Evolutionary conservation across 1,139 yeast species (phyloP).

Genomic region (Candida sojae): DNA sequence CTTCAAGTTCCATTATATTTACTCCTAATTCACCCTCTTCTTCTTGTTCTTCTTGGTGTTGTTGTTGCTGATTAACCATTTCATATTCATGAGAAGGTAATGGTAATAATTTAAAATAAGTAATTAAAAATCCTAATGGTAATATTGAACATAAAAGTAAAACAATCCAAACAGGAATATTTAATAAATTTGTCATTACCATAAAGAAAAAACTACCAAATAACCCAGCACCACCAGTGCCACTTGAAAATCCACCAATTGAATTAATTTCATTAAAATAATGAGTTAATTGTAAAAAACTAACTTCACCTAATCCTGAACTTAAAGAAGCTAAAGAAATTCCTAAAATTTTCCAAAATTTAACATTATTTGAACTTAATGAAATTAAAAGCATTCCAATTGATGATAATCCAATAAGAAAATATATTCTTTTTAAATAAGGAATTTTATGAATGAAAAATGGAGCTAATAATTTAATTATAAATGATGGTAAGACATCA

Average conservation of each 20-base stretch:
- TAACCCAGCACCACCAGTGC: slow-evolving; percentile 95
- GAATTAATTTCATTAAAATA: slow-evolving; percentile 53
- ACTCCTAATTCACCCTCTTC: slow-evolving; percentile 7
- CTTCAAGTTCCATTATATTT: background rate
- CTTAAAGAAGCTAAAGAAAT: slow-evolving; percentile 80
- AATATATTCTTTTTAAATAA: slow-evolving; percentile 55
- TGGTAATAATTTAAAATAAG: slow-evolving; percentile 33
- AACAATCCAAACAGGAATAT: slow-evolving; percentile 31
- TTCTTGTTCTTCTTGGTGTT: too few relatives aligned
- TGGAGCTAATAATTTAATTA: slow-evolving; percentile 73
- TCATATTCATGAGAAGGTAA: slow-evolving; percentile 12
- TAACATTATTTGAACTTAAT: slow-evolving; percentile 25
- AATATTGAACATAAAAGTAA: slow-evolving; percentile 34
- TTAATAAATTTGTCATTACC: slow-evolving; percentile 40
- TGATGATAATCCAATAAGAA: slow-evolving; percentile 59
- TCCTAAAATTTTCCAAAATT: slow-evolving; percentile 56
- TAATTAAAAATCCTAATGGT: slow-evolving; percentile 38
- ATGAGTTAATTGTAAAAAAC: slow-evolving; percentile 85
- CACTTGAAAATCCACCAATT: slow-evolving; percentile 86
- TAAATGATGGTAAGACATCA: slow-evolving; percentile 82
- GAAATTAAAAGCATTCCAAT: slow-evolving; percentile 81
- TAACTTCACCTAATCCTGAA: slow-evolving; percentile 88
- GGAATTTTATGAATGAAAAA: slow-evolving; percentile 71
- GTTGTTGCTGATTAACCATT: slow-evolving; percentile 3
- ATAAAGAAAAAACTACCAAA: slow-evolving; percentile 63